phyloP scores from a whole-genome alignment of 2,329 filamentous ascomycete genomes.

The Scedosporium minutisporum region DNA sequence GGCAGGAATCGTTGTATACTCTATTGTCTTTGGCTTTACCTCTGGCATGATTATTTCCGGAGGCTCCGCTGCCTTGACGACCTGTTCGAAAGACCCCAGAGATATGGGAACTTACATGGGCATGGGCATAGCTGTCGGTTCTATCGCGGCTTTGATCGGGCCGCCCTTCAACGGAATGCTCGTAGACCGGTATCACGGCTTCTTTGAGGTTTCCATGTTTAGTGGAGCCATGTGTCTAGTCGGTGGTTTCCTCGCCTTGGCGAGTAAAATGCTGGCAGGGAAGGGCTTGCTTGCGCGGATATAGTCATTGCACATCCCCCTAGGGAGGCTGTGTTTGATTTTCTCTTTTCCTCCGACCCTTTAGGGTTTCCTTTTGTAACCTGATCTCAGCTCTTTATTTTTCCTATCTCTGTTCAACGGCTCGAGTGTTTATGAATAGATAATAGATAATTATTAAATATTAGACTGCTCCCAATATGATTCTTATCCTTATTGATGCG shows the following conservation, averaged over 20 bases:
- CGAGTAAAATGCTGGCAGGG: slow-evolving; percentile 11
- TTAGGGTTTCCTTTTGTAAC: too few relatives aligned
- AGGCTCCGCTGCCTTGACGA: slow-evolving; percentile 30
- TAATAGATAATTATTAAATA: too few relatives aligned
- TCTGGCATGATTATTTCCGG: slow-evolving; percentile 36
- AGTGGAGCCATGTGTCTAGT: slow-evolving; percentile 14
- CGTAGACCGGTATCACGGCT: slow-evolving; percentile 25
- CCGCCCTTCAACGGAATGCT: slow-evolving; percentile 22
- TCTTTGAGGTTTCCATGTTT: slow-evolving; percentile 14
- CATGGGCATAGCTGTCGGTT: slow-evolving; percentile 31
- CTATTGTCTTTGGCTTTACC: slow-evolving; percentile 57
- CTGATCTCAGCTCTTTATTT: too few relatives aligned
- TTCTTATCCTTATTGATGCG: too few relatives aligned
- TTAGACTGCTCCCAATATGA: too few relatives aligned
- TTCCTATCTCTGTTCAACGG: too few relatives aligned
- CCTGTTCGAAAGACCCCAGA: slow-evolving; percentile 33
- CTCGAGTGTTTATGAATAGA: too few relatives aligned
- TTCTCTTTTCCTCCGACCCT: too few relatives aligned
- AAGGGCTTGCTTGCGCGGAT: slow-evolving; percentile 12
- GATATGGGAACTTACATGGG: slow-evolving; percentile 47
- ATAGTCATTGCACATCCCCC: neutral
- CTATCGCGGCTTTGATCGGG: slow-evolving; percentile 32
- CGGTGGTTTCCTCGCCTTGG: slow-evolving; percentile 9
- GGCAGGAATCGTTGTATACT: slow-evolving; percentile 52
- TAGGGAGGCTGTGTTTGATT: too few relatives aligned